Evolutionary conservation across 164 flowering plant species (phyloP).

Genomic region (Platanus orientalis): DNA sequence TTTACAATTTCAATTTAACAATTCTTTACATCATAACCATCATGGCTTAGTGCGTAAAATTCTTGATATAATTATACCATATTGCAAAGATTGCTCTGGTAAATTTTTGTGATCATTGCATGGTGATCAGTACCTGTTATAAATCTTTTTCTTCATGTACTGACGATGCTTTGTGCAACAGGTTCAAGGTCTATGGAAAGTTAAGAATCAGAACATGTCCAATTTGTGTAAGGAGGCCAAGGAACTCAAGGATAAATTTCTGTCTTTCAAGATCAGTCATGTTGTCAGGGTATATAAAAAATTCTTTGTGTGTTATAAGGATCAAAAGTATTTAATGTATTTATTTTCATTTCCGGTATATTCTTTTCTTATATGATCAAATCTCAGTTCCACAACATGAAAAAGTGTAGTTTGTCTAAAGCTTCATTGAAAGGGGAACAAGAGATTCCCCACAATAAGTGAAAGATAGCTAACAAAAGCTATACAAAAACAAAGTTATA

Average conservation of each 20-base stretch:
- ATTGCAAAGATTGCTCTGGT: neutral
- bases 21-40: neutral
- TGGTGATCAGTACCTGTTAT: neutral
- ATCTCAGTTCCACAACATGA: no score
- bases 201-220: constrained; percentile 44
- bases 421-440: no score
- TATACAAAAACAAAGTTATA: no score
- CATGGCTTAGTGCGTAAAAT: neutral
- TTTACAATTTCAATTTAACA: neutral
- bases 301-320: neutral
- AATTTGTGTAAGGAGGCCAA: constrained; percentile 48
- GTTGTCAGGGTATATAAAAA: constrained; percentile 49
- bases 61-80: neutral
- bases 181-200: constrained; percentile 75
- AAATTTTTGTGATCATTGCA: neutral
- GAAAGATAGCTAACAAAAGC: no score
- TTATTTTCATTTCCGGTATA: no score
- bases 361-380: no score
- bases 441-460: no score
- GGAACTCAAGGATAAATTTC: constrained; percentile 48
- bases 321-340: no score
- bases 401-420: no score
- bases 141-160: neutral
- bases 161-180: constrained; percentile 27
- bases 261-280: constrained; percentile 61